Conservation (phyloP, 2,329 filamentous ascomycete species). For the Sclerotinia trifoliorum region DNA sequence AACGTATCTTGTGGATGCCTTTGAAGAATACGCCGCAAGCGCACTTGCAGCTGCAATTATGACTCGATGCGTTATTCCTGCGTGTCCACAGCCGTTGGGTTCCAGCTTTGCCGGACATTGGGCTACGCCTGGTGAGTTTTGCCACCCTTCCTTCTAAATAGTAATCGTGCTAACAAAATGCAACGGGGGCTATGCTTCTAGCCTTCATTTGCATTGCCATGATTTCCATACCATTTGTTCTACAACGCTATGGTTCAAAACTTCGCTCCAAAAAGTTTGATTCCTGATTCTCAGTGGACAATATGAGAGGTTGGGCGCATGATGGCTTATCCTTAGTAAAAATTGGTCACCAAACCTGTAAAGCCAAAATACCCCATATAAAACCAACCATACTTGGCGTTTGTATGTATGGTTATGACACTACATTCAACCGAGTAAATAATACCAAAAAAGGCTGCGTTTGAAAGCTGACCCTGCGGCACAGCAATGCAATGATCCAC, state of each 20-base stretch:
- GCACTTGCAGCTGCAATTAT: not conserved
- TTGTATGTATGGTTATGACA: too few species aligned
- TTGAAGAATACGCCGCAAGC: not conserved
- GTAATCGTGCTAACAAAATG: not conserved
- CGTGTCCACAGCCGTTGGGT: not conserved
- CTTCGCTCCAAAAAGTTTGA: not conserved
- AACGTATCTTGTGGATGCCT: slow-evolving; percentile 1
- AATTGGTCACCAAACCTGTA: not conserved
- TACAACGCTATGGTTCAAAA: not conserved
- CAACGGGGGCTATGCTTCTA: not conserved
- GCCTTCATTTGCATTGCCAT: not conserved
- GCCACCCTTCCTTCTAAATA: not conserved
- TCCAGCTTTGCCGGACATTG: not conserved
- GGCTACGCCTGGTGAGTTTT: not conserved
- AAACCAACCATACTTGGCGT: too few species aligned
- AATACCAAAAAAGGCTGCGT: too few species aligned
- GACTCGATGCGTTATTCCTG: not conserved
- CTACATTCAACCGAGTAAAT: too few species aligned
- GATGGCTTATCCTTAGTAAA: not conserved
- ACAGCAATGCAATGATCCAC: too few species aligned
- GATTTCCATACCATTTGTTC: not conserved
- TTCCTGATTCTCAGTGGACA: not conserved
- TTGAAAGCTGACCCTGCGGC: too few species aligned
- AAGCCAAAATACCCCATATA: too few species aligned
- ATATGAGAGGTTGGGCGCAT: too few species aligned